Base-by-base conservation (phyloP, 2,329 filamentous ascomycete species). In the Botrytis galanthina region DNA sequence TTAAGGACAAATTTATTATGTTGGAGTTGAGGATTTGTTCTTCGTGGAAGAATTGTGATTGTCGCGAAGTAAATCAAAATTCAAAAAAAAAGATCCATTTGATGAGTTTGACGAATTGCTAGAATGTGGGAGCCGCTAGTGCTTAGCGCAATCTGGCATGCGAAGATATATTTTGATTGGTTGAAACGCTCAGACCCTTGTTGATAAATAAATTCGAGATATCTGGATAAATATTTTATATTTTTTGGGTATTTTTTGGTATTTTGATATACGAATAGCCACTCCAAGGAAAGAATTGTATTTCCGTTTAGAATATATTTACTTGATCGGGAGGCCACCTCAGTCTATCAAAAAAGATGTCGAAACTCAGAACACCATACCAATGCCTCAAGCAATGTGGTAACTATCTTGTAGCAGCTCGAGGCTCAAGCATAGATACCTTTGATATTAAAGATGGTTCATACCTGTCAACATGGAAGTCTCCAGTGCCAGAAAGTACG, bases 1-100 rank as follows among this genome's bases (percentile, higher is more conserved):
- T 97, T 97, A 95, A 97, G 95, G 94, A 85, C 90, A 88, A 87
- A 77, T 76, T 75, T 76, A 74, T 48, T 73, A 62, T 78, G 76
- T 77, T 77, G 68, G 72, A 76, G 51, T 74, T 74, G 74, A 76
- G 73, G 61, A 44, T 37, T 8, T 60, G 60, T 73, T 73, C 57
- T 60, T 72, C 63, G 61, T 71, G 72, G 61, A 72, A 72, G 71
- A 72, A 59, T 67, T 66, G 35, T 59, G 37, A 32, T 72, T 72
- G 60, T 72, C 70, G 59, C 54, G 42, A 68, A 72, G 61, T 51
- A 42, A 54, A 48, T 51, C 14, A 32, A 29, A 26, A 35, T 14
- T 6, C 29, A 7, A 68, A 59, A 72, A 72, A 67, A 37, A 44
- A 39, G 57, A 26, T n/a, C 29, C 37, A 54, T 54, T 54, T 59